These are phyloP conservation scores for Sechiopsis laciniata DNA, from an alignment of 306 rosid species.

Conservation along the genomic window DNA sequence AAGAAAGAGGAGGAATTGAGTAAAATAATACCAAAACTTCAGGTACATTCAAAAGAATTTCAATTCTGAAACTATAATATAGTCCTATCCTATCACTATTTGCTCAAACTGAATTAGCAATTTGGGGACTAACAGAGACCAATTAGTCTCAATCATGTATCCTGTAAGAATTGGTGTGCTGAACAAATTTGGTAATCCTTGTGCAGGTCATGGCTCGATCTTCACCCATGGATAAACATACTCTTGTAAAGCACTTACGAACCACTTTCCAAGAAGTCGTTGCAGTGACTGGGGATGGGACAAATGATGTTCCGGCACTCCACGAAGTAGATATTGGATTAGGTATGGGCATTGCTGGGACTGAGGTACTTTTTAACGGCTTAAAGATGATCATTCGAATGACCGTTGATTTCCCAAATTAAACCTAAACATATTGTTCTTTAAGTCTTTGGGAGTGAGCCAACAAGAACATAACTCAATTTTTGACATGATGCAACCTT, in stretches of 20 bases:
- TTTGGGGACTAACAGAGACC: too few relatives aligned
- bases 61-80: neutral
- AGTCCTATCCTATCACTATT: too few relatives aligned
- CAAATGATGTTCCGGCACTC: constrained; percentile 98
- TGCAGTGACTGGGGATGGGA: constrained; percentile 96
- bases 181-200: constrained; percentile 23
- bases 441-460: too few relatives aligned
- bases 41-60: constrained; percentile 39
- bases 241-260: constrained; percentile 70
- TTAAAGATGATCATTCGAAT: neutral
- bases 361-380: constrained; percentile 52
- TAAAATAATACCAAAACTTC: constrained; percentile 66
- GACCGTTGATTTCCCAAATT: neutral
- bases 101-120: too few relatives aligned
- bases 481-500: too few relatives aligned
- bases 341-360: constrained; percentile 98
- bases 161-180: constrained; percentile 21
- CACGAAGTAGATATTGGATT: constrained; percentile 99
- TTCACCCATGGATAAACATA: constrained; percentile 93
- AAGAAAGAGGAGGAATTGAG: constrained; percentile 58
- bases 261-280: constrained; percentile 92
- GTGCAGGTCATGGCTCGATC: constrained; percentile 93
- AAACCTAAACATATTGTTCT: too few relatives aligned
- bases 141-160: too few relatives aligned
- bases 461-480: too few relatives aligned